These are phyloP conservation scores for Eremochloa ophiuroides DNA, from an alignment of 176 grass and related monocot genomes.

Conservation along the genomic window DNA sequence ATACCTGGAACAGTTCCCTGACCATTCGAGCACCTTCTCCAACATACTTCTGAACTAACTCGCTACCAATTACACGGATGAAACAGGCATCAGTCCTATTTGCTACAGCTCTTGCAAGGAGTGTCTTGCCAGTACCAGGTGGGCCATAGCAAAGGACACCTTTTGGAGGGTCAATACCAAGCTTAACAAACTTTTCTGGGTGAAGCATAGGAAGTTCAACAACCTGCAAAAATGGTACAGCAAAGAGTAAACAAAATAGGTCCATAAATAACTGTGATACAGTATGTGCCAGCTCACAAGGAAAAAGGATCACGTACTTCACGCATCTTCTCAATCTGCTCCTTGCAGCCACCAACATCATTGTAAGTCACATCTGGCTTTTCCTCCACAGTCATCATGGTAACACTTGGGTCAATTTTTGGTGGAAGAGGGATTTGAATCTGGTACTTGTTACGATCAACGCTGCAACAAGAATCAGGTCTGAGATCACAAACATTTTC, in stretches of 20 bases:
- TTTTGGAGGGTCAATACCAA: slow-evolving; percentile 89
- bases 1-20: slow-evolving; percentile 86
- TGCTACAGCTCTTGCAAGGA: slow-evolving; percentile 90
- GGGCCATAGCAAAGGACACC: slow-evolving; percentile 91
- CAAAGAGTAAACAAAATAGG: slow-evolving; percentile 3
- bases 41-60: slow-evolving; percentile 90
- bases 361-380: slow-evolving; percentile 98
- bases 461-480: slow-evolving; percentile 42
- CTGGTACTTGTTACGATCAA: slow-evolving; percentile 92
- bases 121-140: slow-evolving; percentile 89
- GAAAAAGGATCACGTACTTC: slow-evolving; percentile 43
- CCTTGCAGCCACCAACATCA: slow-evolving; percentile 91
- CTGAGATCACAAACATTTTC: slow-evolving; percentile 23
- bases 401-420: slow-evolving; percentile 94
- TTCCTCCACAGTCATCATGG: slow-evolving; percentile 98
- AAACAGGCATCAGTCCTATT: slow-evolving; percentile 95
- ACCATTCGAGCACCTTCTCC: slow-evolving; percentile 92
- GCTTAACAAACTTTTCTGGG: slow-evolving; percentile 95
- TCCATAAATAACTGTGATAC: background rate
- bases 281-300: background rate
- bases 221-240: slow-evolving; percentile 40
- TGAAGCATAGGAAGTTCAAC: slow-evolving; percentile 98
- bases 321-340: slow-evolving; percentile 96
- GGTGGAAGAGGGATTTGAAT: slow-evolving; percentile 91
- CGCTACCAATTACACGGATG: slow-evolving; percentile 94